Base-by-base conservation (phyloP, 1,284 basidiomycete species). In the Apiotrichum akiyoshidainum region DNA sequence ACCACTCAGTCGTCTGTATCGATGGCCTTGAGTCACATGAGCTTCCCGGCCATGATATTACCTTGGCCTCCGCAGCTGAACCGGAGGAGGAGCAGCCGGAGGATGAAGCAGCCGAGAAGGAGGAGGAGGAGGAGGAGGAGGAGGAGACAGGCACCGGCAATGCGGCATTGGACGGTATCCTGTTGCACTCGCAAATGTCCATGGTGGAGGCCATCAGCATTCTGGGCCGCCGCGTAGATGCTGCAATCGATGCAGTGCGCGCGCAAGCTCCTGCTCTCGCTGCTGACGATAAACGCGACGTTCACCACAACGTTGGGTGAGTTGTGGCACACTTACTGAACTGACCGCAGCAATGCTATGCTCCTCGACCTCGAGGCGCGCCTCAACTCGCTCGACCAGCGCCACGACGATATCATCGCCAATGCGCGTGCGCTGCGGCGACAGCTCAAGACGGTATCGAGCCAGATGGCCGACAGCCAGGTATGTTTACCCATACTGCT, bases 91-190 rank as follows among this genome's bases (percentile, higher is more conserved):
- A 19, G 10, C 46, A 34, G 10, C 21, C 44, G 7, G 45, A 45
- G 9, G 56, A 37, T 9, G 54, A 11, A 5, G 26, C 3, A 31
- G 52, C 22, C 16, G 54, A 39, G 13, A 46, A 17, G n/a, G 47
- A 33, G 3, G 22, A 39, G 42, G 26, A 31, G 7, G 52, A 33
- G 13, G 54, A 39, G 13, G 49, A 17, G n/a, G 47, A 33, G 3
- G 22, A 39, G 42, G 31, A 34, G 6, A 17, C 45, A 8, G 44
- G 31, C 17, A 63, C 61, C 0, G 75, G 73, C 33, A 72, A 68
- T 42, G 68, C 69, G 42, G 69, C 78, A 21, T 67, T 79, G 58
- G 77, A 79, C 57, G 73, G 72, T 49, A 76, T 79, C 33, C 66
- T 79, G 6, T 63, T 65, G 26, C 74, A 77, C 58, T 74, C 73